Base-by-base conservation (phyloP, 345 rosid genomes). In the Odontarrhena argentea region DNA sequence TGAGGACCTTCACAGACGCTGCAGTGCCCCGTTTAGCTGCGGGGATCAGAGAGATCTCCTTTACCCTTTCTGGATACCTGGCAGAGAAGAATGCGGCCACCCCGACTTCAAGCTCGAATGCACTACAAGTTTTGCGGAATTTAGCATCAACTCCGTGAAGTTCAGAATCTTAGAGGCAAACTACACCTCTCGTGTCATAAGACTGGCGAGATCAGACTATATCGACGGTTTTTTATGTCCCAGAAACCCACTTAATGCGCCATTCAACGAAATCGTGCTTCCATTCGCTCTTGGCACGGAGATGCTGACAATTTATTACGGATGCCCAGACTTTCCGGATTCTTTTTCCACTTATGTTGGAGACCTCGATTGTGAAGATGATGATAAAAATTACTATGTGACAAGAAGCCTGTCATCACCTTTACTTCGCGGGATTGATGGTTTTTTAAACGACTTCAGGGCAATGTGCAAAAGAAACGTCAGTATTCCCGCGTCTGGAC, bases 171-270 rank as follows among this genome's bases (percentile, higher is more conserved):
- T 73, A 1, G 8, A 9, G 0, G 15, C 73, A 9, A 18, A 26
- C 13, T 25, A 2, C 32, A 0, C 0, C 0, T 9, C 62, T 3
- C 5, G 4, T 32, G 24, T 24, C 15, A 12, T 80, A 8, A 11
- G 1, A 8, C 41, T 73, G 0, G 59, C 67, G 1, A 78, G 80
- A 74, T 12, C 28, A 3, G 88, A 82, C 41, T 78, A 80, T 54
- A 0, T 32, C 4, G 47, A 42, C 0, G 8, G 12, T 51, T 3
- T 71, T 2, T 82, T 5, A 32, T 32, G 88, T 70, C 80, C 79
- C 3, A 0, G 15, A 4, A 2, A 2, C 22, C 68, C 32, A 10
- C 0, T 3, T 5, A 79, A 73, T 69, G 68, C 58, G 45, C 49
- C 72, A 36, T 18, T 73, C 22, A 37, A 26, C 15, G 4, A 10